Base-by-base conservation (phyloP, 345 rosid genomes). In the Rhodomyrtus tomentosa region DNA sequence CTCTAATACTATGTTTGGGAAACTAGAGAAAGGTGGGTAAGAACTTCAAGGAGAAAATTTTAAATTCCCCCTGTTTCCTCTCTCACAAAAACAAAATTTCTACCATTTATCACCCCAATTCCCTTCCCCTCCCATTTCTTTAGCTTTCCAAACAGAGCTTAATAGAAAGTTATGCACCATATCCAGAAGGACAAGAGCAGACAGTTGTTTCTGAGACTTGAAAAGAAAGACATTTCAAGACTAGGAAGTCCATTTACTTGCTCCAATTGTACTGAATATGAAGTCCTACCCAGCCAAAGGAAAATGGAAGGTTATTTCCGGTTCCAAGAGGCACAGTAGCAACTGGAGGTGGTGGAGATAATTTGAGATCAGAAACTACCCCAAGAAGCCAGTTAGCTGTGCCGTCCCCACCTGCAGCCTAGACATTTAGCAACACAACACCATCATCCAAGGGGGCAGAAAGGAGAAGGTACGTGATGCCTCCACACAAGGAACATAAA, bases 351-450 rank as follows among this genome's bases (percentile, higher is more conserved):
- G 91, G 89, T 38, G 84, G 87, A 62, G 95, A 92, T 68, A 94
- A 87, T 86, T 93, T 93, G 85, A 94, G 95, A 91, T 94, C 95
- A 83, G 90, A 90, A 87, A 94, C 89, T 50, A 94, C 95, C 58
- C 97, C 94, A 55, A 94, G 94, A 58, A 94, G 91, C 97, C 95
- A 94, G 84, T 94, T 87, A 36, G 94, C 95, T 3, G 97, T 94
- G 82, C 97, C 94, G 72, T 94, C 97, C 53, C 95, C 95, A 25
- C 95, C 97, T 22, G 94, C 97, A 90, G 92, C 95, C 97, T 94
- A 81, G 32, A 40, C 40, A 62, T 0, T 58, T 27, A 0, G 55
- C 38, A 50, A 24, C 48, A 68, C 52, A 10, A 51, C 24, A 36
- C 42, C 6, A 54, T 56, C 38, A 49, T 48, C 4, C n/a, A 45